phyloP scores from a whole-genome alignment of 1,284 basidiomycete species.

The Chondrostereum purpureum region DNA sequence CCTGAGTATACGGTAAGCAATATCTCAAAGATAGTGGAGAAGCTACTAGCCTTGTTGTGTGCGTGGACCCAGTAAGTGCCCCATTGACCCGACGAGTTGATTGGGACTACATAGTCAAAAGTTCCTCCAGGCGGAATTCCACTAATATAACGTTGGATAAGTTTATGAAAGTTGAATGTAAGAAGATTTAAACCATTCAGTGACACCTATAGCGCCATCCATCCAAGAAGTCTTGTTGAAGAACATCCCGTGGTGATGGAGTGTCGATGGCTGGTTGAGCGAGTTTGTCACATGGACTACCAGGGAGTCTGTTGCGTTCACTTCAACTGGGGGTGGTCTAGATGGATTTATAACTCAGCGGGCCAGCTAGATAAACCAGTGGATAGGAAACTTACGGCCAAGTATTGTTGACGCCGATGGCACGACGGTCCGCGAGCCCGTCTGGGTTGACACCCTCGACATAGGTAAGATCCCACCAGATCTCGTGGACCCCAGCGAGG shows the following conservation, averaged over 20 bases:
- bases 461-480: conserved; percentile 81
- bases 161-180: conserved; percentile 12
- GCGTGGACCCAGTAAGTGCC: conserved; percentile 91
- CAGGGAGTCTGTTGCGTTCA: conserved; percentile 68
- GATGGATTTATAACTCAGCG: too few relatives aligned
- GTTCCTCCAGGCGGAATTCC: conserved; percentile 75
- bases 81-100: conserved; percentile 63
- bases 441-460: conserved; percentile 71
- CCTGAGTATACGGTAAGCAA: conserved; percentile 30
- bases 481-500: conserved; percentile 54
- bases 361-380: conserved; percentile 5
- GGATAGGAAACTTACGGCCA: conserved; percentile 70
- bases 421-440: conserved; percentile 64
- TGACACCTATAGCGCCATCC: conserved; percentile 80
- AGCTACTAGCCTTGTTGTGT: conserved; percentile 47
- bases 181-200: conserved; percentile 90
- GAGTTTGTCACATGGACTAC: conserved; percentile 73
- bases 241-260: conserved; percentile 92
- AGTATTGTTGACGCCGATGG: conserved; percentile 81
- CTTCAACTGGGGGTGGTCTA: conserved; percentile 74
- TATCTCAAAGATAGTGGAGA: conserved; percentile 13
- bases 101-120: conserved; percentile 79
- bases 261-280: conserved; percentile 52
- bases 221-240: conserved; percentile 83
- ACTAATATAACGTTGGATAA: too few relatives aligned